Base-by-base conservation (phyloP, 2,329 filamentous ascomycete species). In the Colletotrichum cuscutae region DNA sequence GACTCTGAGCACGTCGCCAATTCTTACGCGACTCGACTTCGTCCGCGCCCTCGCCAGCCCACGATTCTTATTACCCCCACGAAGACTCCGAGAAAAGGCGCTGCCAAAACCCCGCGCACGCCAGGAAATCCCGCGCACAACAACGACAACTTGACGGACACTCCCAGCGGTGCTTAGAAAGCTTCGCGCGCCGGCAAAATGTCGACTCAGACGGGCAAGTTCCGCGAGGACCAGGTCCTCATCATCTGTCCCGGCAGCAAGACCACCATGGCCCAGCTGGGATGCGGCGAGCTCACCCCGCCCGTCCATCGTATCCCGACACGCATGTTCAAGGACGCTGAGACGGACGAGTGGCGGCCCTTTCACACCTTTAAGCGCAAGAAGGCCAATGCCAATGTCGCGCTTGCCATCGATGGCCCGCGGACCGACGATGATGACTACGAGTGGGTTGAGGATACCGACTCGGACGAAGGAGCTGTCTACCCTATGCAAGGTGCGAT, bases 291-390 rank as follows among this genome's bases (percentile, higher is more conserved):
- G 86, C 92, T 98, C 82, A 97, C 95, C 46, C 95, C 95, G 56
- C 95, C 97, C n/a, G 89, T 92, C 74, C 90, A 94, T 81, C 94
- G 95, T 77, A 90, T 98, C 76, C 91, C 94, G 37, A 98, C 96
- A 83, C 93, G 97, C 85, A 98, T 99, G 95, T 99, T 98, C 65
- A 91, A 92, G 77, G 95, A 97, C 79, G 88, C 89, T 66, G 94
- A 94, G 71, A 91, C 93, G 80, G 95, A 91, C 80, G 93, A 96
- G 37, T 91, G 88, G 85, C 82, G 86, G 79, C 95, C 96, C 1
- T 93, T 95, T 78, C 92, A 94, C 79, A 93, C 97, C 30, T 93
- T 91, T 66, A 92, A 87, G 83, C 87, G 87, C 77, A 89, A 85
- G 81, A 91, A 87, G 85, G 80, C 83, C 35, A 75, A 75, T 58